Base-by-base conservation (phyloP, 192 early-diverging fungal genomes). In the Coemansia sp. region DNA sequence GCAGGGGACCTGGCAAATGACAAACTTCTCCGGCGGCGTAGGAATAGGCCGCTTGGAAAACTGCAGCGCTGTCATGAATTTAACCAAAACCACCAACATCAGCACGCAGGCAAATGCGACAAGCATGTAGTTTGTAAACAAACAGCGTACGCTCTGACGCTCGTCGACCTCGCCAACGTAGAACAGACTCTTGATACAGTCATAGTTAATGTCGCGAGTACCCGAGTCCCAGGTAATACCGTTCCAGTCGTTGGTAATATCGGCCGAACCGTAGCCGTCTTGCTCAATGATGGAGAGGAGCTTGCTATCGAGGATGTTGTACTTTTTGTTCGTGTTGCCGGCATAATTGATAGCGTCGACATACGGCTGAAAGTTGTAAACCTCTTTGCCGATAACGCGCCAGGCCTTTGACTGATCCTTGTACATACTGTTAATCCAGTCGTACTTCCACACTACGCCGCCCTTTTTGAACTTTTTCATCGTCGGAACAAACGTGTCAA, bases 1-100 rank as follows among this genome's bases (percentile, higher is more conserved):
- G 83, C 96, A 98, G 41, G 97, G 95, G 3, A 98, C 95, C 74
- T 96, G 92, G 69, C 91, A 92, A 76, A 98, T 94, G 49, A 97
- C 91, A 86, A 97, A 96, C 87, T 96, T 97, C 73, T 97, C 94
- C 24, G 90, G 90, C 68, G 93, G 91, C 72, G 96, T 92, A 5
- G 92, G 91, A 9, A 87, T 87, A 70, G 90, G 86, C 70, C 80
- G 85, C 22, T 88, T 74, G 22, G 86, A 83, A 13, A 97, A 92
- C 63, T 93, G 92, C 66, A 94, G 69, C 3, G 93, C 91, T 11
- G 92, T 87, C 60, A 93, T 74, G 83, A 94, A 94, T 78, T 93
- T 92, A 64, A 91, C 87, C 34, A 88, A 66, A 40, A 99, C 93
- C 22, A 97, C 93, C 36, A 89, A 64, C 18, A 91, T 90, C 70